A percentile compares a stretch with the other conserved stretches of the same genome.
These are phyloP conservation scores for Haplosporangium sp. DNA, from an alignment of 371 early-diverging fungal species.

Conservation along the genomic window DNA sequence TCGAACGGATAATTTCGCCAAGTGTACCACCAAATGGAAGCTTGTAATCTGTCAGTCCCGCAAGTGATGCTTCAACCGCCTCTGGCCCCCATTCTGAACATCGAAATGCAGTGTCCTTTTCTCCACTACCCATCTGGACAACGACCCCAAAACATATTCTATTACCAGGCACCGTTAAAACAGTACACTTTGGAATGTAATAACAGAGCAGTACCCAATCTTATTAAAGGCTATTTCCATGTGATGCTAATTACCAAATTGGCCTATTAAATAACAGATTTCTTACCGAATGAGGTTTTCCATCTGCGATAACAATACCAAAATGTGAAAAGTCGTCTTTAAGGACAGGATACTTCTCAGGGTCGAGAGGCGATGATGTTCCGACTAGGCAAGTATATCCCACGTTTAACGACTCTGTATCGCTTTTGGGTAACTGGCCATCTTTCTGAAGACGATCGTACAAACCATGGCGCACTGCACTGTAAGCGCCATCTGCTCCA, in stretches of 20 bases:
- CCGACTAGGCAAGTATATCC: conserved; percentile 23
- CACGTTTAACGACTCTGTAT: conserved; percentile 8
- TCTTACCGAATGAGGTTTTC: conserved; percentile 13
- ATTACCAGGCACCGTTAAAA: conserved; percentile 20
- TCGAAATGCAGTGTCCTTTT: not conserved
- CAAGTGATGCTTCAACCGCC: conserved; percentile 4
- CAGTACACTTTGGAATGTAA: conserved; percentile 9
- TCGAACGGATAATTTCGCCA: conserved; percentile 2
- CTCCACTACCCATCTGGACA: conserved; percentile 4
- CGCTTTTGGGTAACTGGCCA: conserved; percentile 11
- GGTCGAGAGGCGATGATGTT: conserved; percentile 23
- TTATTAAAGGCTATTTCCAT: no score
- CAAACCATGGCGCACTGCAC: conserved; percentile 31
- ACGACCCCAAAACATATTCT: conserved; percentile 19
- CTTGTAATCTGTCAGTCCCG: not conserved
- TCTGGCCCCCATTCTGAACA: conserved; percentile 15
- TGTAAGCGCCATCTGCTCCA: conserved; percentile 40
- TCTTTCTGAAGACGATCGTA: conserved; percentile 13
- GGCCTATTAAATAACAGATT: not conserved
- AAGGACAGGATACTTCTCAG: conserved; percentile 20
- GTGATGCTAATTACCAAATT: no score
- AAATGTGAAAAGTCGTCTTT: conserved; percentile 16
- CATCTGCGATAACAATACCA: conserved; percentile 14
- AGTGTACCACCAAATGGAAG: conserved; percentile 9
- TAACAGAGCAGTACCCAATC: no score